Evolutionary conservation across 371 early-diverging fungal genomes (phyloP), one percentile per base, ranked within the genome.

Genomic region (Capillidium heterosporum): DNA sequence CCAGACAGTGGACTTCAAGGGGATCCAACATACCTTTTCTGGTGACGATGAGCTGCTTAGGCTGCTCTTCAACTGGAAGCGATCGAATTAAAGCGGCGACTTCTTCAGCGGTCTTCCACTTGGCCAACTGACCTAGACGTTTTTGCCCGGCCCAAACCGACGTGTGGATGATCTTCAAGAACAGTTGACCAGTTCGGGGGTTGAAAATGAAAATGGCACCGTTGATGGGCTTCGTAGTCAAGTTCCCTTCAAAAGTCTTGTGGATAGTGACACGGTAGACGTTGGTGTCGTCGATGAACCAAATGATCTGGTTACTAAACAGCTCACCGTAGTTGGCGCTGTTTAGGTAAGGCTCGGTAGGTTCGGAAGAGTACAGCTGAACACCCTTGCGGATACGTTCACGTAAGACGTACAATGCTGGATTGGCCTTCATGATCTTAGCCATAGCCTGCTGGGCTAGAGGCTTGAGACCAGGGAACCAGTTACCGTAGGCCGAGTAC

Each of bases 71-170:
- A 4, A 95, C 85, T 47, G 96, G 95, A 48, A 97, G 68, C 19
- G 97, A 96, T 53, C 97, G 89, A 78, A 96, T 93, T 69, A 98
- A 76, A 23, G 96, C 98, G 41, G 95, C 96, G 0, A 95, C 94
- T 88, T 94, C 97, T 83, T 95, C 95, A 10, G 97, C 95, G 2
- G 95, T 96, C 81, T 95, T 96, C 98, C 97, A 95, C 62, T 96
- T 95, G 51, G 96, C 95, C 66, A 97, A 73, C 73, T 95, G 98
- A 62, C 95, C 95, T 27, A 95, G 75, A 74, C 96, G 91, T 67
- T 95, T 95, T 69, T 98, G 96, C 50, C 96, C 96, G 24, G 95
- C 95, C 96, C 96, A 98, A 27, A 96, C 95, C 11, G 94, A 93
- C 1, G 95, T 93, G 66, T 98, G 96, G 72, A 98, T 96, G 63